Conservation (phyloP, 2,329 filamentous ascomycete genomes). For the Colletotrichum sp. region DNA sequence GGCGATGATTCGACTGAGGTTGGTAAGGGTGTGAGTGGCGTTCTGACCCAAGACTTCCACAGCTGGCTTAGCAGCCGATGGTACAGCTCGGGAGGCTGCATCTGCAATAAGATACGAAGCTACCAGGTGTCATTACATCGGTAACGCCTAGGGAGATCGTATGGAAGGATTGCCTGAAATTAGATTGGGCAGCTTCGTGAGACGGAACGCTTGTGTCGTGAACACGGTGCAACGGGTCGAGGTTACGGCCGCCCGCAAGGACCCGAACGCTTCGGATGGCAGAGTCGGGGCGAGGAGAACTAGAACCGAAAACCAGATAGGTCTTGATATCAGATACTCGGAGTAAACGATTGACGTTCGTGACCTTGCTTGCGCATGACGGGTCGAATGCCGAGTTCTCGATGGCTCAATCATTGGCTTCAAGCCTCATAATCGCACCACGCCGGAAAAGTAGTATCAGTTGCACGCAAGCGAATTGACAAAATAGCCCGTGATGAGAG, state of each 20-base stretch:
- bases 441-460: neutral
- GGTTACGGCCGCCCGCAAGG: neutral
- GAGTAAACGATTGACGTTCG: neutral
- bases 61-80: neutral
- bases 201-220: neutral
- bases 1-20: neutral
- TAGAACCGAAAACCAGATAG: neutral
- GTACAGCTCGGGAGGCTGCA: neutral
- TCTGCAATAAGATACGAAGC: neutral
- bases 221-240: neutral
- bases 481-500: neutral
- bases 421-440: neutral
- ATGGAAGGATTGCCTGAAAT: neutral
- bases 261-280: neutral
- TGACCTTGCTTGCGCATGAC: neutral
- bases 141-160: neutral
- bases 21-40: neutral
- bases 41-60: neutral
- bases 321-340: neutral
- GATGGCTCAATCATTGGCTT: neutral
- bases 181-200: neutral
- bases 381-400: neutral
- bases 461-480: neutral
- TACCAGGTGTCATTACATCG: neutral
- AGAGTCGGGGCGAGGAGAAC: neutral